Conservation (phyloP, 1,284 basidiomycete species). For the Jaminaea rosea region DNA sequence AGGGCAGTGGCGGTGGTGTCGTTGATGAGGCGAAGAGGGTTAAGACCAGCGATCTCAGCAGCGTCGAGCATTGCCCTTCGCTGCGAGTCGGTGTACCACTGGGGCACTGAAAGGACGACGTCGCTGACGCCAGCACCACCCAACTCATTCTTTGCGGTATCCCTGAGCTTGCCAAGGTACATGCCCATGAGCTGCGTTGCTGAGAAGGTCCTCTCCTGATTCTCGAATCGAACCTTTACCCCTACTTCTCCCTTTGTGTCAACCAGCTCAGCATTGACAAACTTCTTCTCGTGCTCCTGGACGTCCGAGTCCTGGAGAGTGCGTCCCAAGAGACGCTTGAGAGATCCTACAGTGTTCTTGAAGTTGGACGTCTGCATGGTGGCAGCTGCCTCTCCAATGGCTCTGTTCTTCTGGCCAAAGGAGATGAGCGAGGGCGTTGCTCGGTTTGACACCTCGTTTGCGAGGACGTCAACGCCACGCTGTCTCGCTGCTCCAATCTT, state of each 20-base stretch:
- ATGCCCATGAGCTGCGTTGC: constrained; percentile 46
- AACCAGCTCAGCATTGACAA: constrained; percentile 44
- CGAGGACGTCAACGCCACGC: constrained; percentile 41
- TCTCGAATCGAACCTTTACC: constrained; percentile 42
- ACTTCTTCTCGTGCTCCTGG: constrained; percentile 43
- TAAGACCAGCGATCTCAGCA: constrained; percentile 44
- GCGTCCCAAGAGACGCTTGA: constrained; percentile 44
- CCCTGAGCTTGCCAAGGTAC: constrained; percentile 44
- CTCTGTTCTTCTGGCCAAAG: constrained; percentile 43
- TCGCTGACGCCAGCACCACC: constrained; percentile 41
- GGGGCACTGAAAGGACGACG: constrained; percentile 44
- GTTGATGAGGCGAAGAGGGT: constrained; percentile 45
- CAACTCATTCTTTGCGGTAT: constrained; percentile 41
- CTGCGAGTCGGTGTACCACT: constrained; percentile 46
- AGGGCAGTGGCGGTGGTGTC: constrained; percentile 45
- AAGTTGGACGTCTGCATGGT: constrained; percentile 46
- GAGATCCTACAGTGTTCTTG: constrained; percentile 46
- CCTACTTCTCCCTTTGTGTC: constrained; percentile 44
- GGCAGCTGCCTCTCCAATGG: constrained; percentile 43
- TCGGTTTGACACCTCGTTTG: constrained; percentile 46
- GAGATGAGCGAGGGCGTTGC: constrained; percentile 45
- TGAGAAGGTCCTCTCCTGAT: constrained; percentile 41
- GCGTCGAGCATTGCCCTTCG: constrained; percentile 43
- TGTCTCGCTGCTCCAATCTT: constrained; percentile 45
- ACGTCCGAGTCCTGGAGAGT: constrained; percentile 37